Evolutionary conservation across 306 rosid species (phyloP).

Genomic region (Medicago lupulina): DNA sequence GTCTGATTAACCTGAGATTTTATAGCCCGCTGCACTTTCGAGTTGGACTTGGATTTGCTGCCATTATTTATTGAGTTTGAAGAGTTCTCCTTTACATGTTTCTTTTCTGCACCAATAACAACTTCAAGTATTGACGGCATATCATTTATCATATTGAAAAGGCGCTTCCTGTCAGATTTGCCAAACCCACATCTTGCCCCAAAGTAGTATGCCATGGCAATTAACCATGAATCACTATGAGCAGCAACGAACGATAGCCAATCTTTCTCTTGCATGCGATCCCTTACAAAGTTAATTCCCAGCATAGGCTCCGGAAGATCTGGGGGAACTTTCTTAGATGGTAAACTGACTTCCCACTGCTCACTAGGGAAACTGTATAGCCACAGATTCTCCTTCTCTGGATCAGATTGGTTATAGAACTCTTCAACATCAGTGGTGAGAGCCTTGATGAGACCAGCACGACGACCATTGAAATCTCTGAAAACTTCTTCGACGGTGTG

Average conservation of each 20-base stretch:
- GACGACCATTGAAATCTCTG: slow-evolving; percentile 61
- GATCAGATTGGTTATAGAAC: slow-evolving; percentile 84
- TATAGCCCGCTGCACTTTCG: too few relatives aligned
- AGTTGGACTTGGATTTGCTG: too few relatives aligned
- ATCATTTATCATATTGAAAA: slow-evolving; percentile 1
- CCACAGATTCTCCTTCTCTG: slow-evolving; percentile 97
- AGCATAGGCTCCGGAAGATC: slow-evolving; percentile 95
- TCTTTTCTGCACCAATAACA: slow-evolving; percentile 81
- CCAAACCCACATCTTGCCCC: slow-evolving; percentile 64
- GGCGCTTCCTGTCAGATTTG: too few relatives aligned
- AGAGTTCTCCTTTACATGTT: slow-evolving; percentile 76
- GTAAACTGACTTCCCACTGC: slow-evolving; percentile 96
- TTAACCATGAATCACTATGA: slow-evolving; percentile 94
- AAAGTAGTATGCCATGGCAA: slow-evolving; percentile 87
- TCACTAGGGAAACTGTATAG: slow-evolving; percentile 85
- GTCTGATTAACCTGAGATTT: too few relatives aligned
- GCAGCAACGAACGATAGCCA: slow-evolving; percentile 92
- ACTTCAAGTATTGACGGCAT: slow-evolving; percentile 85
- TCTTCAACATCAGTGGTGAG: slow-evolving; percentile 89
- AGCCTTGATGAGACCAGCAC: slow-evolving; percentile 81
- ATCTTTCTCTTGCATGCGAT: slow-evolving; percentile 91
- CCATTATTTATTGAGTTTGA: slow-evolving; percentile 62
- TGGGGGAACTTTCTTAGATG: slow-evolving; percentile 97
- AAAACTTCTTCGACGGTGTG: slow-evolving; percentile 77
- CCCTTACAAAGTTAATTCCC: slow-evolving; percentile 94